Evolutionary conservation across 2,329 filamentous ascomycete genomes (phyloP).

Genomic region (Scytalidium sp.): DNA sequence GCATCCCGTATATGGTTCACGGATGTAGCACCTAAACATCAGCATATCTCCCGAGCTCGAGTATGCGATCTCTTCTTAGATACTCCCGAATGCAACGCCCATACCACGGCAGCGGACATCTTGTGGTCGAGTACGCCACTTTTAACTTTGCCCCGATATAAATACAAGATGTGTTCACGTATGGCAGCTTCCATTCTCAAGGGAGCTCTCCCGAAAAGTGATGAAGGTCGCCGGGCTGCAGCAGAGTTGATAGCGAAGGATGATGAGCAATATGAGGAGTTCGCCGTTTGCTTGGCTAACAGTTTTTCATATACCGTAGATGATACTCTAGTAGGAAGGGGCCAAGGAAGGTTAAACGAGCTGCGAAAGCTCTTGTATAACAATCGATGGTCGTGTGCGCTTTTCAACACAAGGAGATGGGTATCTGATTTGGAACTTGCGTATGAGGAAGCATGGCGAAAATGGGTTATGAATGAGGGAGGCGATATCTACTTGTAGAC

Average conservation of each 20-base stretch:
- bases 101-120: constrained; percentile 94
- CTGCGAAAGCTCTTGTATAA: constrained; percentile 80
- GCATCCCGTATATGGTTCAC: constrained; percentile 89
- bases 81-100: constrained; percentile 96
- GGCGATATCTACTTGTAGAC: constrained; percentile 80
- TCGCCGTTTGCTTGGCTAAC: constrained; percentile 65
- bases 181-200: constrained; percentile 95
- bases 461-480: constrained; percentile 82
- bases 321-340: constrained; percentile 46
- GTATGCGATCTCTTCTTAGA: constrained; percentile 95
- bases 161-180: constrained; percentile 98
- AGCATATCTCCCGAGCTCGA: constrained; percentile 88
- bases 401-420: constrained; percentile 93
- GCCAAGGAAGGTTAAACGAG: constrained; percentile 69
- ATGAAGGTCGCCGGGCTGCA: constrained; percentile 65
- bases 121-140: constrained; percentile 95
- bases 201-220: constrained; percentile 75
- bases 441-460: constrained; percentile 83
- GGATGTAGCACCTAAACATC: constrained; percentile 91
- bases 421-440: constrained; percentile 84
- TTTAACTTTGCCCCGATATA: constrained; percentile 84
- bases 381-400: constrained; percentile 77
- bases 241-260: constrained; percentile 72
- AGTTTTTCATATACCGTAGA: constrained; percentile 56
- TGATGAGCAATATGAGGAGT: constrained; percentile 82